phyloP scores from a whole-genome alignment of 805 yeast species.

The Cyberlindnera nakhonratchasimensis region DNA sequence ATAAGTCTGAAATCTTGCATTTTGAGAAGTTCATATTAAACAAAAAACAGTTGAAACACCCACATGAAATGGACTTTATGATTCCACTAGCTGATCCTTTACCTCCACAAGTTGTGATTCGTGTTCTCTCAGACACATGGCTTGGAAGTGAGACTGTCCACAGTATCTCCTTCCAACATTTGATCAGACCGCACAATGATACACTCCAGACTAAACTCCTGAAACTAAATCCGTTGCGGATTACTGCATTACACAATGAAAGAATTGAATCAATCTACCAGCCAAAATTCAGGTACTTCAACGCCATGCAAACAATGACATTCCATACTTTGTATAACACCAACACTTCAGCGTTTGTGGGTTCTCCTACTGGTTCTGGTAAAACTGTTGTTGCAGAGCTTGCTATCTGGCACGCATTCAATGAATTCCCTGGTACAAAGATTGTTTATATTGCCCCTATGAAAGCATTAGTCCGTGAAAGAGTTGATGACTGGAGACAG shows the following conservation, averaged over 20 bases:
- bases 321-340: slow-evolving; percentile 85
- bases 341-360: slow-evolving; percentile 79
- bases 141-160: slow-evolving; percentile 76
- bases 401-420: slow-evolving; percentile 96
- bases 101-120: slow-evolving; percentile 84
- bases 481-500: slow-evolving; percentile 82
- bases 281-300: slow-evolving; percentile 74
- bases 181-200: slow-evolving; percentile 85
- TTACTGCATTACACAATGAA: slow-evolving; percentile 69
- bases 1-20: slow-evolving; percentile 68
- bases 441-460: slow-evolving; percentile 90
- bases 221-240: slow-evolving; percentile 81
- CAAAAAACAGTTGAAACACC: slow-evolving; percentile 47
- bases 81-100: slow-evolving; percentile 84
- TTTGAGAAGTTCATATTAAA: slow-evolving; percentile 75
- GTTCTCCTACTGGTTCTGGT: slow-evolving; percentile 99
- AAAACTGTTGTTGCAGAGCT: slow-evolving; percentile 95
- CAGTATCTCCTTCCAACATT: slow-evolving; percentile 82
- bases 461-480: slow-evolving; percentile 94
- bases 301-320: slow-evolving; percentile 98
- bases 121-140: slow-evolving; percentile 84
- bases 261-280: slow-evolving; percentile 67
- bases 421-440: slow-evolving; percentile 81
- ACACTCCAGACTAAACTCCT: slow-evolving; percentile 79
- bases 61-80: slow-evolving; percentile 84